Conservation (phyloP, 169 alveolate genomes). For the Theileria orientalis region DNA sequence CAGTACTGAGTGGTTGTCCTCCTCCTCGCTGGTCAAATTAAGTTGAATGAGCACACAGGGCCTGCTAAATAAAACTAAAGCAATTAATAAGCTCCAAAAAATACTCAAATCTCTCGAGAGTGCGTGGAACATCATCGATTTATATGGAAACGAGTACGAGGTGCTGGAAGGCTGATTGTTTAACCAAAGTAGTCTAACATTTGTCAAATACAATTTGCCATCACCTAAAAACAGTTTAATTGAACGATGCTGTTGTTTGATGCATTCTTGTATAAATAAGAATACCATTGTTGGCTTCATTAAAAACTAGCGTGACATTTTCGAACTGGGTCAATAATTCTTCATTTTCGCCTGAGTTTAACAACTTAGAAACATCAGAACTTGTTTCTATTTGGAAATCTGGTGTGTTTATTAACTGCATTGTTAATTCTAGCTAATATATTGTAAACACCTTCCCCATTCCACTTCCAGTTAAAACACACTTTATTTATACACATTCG, state of each 20-base stretch:
- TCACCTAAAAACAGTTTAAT: constrained; percentile 16
- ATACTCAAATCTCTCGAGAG: constrained; percentile 51
- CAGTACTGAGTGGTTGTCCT: constrained; percentile 53
- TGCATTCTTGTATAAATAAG: no score
- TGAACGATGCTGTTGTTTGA: no score
- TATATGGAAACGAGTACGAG: constrained; percentile 42
- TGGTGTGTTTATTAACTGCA: neutral
- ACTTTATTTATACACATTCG: neutral
- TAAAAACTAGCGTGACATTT: constrained; percentile 43
- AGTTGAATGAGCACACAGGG: constrained; percentile 62
- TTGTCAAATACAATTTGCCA: constrained; percentile 51
- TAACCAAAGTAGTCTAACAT: constrained; percentile 41
- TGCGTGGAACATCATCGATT: constrained; percentile 59
- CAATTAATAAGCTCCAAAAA: neutral
- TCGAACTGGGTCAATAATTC: constrained; percentile 4
- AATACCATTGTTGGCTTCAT: constrained; percentile 35
- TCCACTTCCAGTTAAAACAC: neutral
- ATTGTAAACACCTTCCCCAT: neutral
- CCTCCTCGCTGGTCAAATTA: constrained; percentile 48
- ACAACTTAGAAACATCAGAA: neutral
- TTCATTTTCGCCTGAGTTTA: constrained; percentile 10
- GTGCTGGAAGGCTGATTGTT: neutral
- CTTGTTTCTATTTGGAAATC: neutral
- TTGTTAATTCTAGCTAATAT: neutral
- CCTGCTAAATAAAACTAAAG: constrained; percentile 17